Evolutionary conservation across 1,284 basidiomycete species (phyloP), one percentile per base, ranked within the genome.

Genomic region (Marasmius fiardii): DNA sequence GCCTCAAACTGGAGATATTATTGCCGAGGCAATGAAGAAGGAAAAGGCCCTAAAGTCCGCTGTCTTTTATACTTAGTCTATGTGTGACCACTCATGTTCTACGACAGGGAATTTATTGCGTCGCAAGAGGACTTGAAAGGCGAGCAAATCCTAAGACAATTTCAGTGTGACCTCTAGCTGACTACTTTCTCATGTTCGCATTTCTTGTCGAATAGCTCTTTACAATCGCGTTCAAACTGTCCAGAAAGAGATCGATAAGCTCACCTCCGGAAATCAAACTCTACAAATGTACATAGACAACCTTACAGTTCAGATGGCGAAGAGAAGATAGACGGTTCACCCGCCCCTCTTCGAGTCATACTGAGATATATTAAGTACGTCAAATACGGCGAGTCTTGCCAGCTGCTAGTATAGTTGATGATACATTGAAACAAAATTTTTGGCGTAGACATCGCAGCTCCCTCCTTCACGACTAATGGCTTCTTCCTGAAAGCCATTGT

Each of bases 201-300:
- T n/a, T n/a, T 41, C 55, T 60, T 49, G 39, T 5, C 43, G 39
- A 33, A 16, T 43, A 93, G 90, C 82, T 53, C 76, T 92, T 58
- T 66, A 89, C 28, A 74, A 75, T n/a, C 81, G 87, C 56, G 84
- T 88, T 1, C 80, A 86, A 60, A 70, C 74, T 20, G 84, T 89
- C 4, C 87, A 92, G 68, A 77, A 75, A 54, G 91, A 93, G 62
- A 79, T 90, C 16, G 86, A 90, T 58, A 92, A 90, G 67, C 75
- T 93, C 20, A 73, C 77, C 2, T 86, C 88, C 0, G 88, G 87
- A 55, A 93, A 93, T 62, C 84, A 86, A 59, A 92, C 86, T 4
- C 71, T 93, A 54, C 91, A 93, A 67, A 88, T 87, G 82, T 93
- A 93, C 65, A 92, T 93, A 64, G 90, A 93, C 67, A 93, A 93